A percentile compares a stretch with the other conserved stretches of the same genome.
These are phyloP conservation scores for Globisporangium paddicum DNA, from an alignment of 352 stramenopile species.

Conservation along the genomic window DNA sequence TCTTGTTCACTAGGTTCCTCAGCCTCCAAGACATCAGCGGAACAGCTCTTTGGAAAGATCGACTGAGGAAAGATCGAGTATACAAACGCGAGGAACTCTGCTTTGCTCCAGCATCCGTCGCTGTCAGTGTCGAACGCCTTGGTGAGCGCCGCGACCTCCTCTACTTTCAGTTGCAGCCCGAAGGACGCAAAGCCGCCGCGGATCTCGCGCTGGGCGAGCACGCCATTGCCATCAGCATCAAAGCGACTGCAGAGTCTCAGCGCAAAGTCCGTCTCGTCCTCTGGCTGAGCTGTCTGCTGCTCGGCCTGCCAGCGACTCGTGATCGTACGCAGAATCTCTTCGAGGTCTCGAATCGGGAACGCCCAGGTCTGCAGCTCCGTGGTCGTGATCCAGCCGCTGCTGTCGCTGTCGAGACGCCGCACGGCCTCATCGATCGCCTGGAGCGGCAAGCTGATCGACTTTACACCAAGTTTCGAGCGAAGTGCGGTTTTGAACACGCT, in stretches of 20 bases:
- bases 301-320: constrained; percentile 26
- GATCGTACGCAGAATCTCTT: constrained; percentile 48
- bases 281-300: neutral
- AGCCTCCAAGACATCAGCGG: neutral
- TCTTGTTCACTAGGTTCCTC: neutral
- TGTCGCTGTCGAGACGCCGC: constrained; percentile 45
- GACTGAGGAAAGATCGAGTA: constrained; percentile 25
- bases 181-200: constrained; percentile 40
- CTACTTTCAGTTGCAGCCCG: constrained; percentile 27
- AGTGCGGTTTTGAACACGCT: constrained; percentile 58
- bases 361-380: constrained; percentile 44
- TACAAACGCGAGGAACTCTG: constrained; percentile 47
- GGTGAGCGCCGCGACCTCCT: constrained; percentile 41
- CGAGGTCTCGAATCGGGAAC: constrained; percentile 51
- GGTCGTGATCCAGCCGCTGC: constrained; percentile 67
- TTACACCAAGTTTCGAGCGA: constrained; percentile 12
- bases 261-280: constrained; percentile 15
- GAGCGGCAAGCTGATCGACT: constrained; percentile 12
- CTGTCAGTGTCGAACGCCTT: constrained; percentile 47
- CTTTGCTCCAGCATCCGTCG: constrained; percentile 47
- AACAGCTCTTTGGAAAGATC: neutral
- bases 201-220: constrained; percentile 52
- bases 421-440: constrained; percentile 31
- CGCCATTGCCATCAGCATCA: constrained; percentile 52
- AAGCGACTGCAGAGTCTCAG: constrained; percentile 40